Evolutionary conservation across 257 asterid species (phyloP), one percentile per base, ranked within the genome.

Genomic region (Primulina eburnea): DNA sequence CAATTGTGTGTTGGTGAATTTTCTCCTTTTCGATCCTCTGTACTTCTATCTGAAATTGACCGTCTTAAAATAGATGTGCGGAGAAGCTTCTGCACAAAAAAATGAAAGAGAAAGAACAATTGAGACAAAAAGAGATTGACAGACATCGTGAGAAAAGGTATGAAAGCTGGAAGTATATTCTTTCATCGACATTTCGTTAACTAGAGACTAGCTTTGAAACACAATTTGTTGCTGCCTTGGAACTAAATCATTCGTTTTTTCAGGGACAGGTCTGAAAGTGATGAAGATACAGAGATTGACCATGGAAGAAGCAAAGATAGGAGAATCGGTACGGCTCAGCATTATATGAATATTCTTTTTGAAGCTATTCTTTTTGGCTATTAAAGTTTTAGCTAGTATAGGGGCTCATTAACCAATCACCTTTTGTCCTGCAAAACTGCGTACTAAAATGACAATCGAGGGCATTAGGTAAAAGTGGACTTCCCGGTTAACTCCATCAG

Each of bases 31-130:
- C 26, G 34, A 26, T 65, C 2, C 56, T 62, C 17, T 11, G 20
- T 69, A 33, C 29, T 55, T 43, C 43, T 65, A 61, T 75, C 47
- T 76, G 62, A 75, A 56, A 55, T 57, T 78, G 75, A 58, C 64
- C 37, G 60, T 60, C 76, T 76, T 60, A 24, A 78, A 71, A 72
- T 78, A 91, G 97, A 78, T 93, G 99, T 69, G 87, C 91, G 37
- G 96, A 84, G 85, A 93, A 89, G 92, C 99, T 93, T 64, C 80
- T 74, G 38, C 85, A 90, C 79, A 93, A 87, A 78, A 90, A 82
- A 69, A 85, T 63, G 80, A 90, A 90, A 75, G 97, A 90, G 77
- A 85, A 88, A 85, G 92, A 85, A 60, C 74, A 69, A 60, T 67
- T 82, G 76, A 71, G 43, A 78, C 82, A 33, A 52, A 82, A 78